Evolutionary conservation across 108 stramenopile genomes (phyloP), one percentile per base, ranked within the genome.

Genomic region (Pseudonitzschia delicatissima): DNA sequence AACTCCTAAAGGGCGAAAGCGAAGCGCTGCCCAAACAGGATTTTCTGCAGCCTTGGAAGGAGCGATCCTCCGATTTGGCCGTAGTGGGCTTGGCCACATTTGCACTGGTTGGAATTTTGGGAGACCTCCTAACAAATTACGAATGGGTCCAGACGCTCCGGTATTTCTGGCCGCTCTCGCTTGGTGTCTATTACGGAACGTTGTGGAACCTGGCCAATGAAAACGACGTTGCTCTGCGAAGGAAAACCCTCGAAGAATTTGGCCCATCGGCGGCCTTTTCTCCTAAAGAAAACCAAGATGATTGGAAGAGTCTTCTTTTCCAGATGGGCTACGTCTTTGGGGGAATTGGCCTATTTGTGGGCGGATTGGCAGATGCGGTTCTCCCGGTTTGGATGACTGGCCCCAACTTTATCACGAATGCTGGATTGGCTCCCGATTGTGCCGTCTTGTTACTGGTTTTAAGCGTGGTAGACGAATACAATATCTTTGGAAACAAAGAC

Each of bases 141-240:
- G 73, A 73, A 61, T 73, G 73, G 73, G 6, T 73, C 3, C 73
- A 73, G 47, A 39, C 47, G 3, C 66, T 64, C 57, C 26, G 73
- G 27, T 73, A 73, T 60, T 44, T 55, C 4, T 73, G 73, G 73
- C 73, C 73, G 3, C 61, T 77, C 32, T 45, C 32, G 39, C 66
- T 91, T 40, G 90, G 90, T 27, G 26, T 67, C 1, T 62, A 83
- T 17, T 91, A 84, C 44, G 85, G 9, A 82, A 81, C n/a, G 62
- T 78, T 15, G 51, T 73, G 29, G 83, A 84, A 62, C 82, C 86
- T 57, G 72, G 79, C 17, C 40, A 2, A n/a, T 13, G 13, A 13
- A 13, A n/a, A 2, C 17, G 42, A 44, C 5, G n/a, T n/a, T n/a
- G 42, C 13, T n/a, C n/a, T n/a, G n/a, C n/a, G n/a, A n/a, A n/a